Base-by-base conservation (phyloP, 805 yeast genomes). In the Lachancea mirantina region DNA sequence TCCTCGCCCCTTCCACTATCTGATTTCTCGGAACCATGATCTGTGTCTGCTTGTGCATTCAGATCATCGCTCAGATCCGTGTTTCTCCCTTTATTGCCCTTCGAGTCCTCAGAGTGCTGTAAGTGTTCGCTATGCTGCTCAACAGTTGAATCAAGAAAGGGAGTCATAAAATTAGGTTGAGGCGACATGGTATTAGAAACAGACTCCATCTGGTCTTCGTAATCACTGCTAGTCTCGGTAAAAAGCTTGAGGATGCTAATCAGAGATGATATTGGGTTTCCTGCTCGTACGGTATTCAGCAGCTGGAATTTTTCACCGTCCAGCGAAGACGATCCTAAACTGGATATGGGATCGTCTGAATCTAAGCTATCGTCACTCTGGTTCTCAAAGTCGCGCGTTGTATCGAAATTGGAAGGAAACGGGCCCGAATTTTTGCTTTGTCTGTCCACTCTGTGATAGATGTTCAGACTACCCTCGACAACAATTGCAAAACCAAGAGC, bases 401-500 rank as follows among this genome's bases (percentile, higher is more conserved):
- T 23, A 14, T 23, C 8, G 26, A 23, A 8, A 10, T n/a, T n/a
- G 14, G 14, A 8, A 14, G 26, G n/a, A n/a, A n/a, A 10, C 10
- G 13, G 10, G n/a, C 7, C 7, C 13, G 26, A 8, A 4, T 14
- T 20, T 40, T 51, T 21, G 47, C 50, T 21, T 11, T 7, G 23
- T 13, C 23, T 30, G 8, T 66, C 64, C 2, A 78, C 60, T 40
- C 72, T 74, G 28, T 78, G 76, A 50, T 72, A 85, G 0, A 92
- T 82, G 49, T 84, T 87, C 30, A 89, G 73, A 8, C 77, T 70
- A 1, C 98, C 98, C 46, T 88, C 96, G 1, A 88, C 94, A 14
- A 89, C 95, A 26, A 92, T 82, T 22, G 92, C 77, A 48, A 92
- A 88, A 1, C 97, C 97, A 5, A 80, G 63, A 5, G 76, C 71